Conservation (phyloP, 73 alveolate species). For the Paramecium sonneborni region DNA sequence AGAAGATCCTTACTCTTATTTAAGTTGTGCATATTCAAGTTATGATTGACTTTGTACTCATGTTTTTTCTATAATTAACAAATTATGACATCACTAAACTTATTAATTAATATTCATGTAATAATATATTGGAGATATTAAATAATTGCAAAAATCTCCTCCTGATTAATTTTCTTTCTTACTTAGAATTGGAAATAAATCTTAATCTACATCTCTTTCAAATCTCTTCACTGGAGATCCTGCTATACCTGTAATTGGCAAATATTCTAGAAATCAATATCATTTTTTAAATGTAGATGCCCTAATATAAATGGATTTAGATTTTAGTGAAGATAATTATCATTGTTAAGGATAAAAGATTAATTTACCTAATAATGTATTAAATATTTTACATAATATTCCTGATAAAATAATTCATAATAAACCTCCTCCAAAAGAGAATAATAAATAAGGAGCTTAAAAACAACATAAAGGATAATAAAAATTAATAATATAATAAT, state of each 20-base stretch:
- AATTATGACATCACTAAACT: not conserved
- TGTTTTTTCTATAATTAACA: not conserved
- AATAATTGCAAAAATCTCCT: not conserved
- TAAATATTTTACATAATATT: not conserved
- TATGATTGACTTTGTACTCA: not conserved
- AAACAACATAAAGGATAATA: not conserved
- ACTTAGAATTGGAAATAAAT: not conserved
- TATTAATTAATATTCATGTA: not conserved
- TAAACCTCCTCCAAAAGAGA: constrained; percentile 44
- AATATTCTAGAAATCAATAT: constrained; percentile 40
- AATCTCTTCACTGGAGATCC: constrained; percentile 38
- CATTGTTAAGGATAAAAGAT: not conserved
- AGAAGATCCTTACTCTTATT: not conserved
- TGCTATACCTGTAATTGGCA: constrained; percentile 16
- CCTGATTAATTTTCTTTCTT: constrained; percentile 19
- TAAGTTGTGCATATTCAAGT: not conserved
- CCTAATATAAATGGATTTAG: not conserved
- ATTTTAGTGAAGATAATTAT: not conserved
- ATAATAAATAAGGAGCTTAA: not conserved
- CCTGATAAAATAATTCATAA: constrained; percentile 46
- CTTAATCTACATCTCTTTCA: not conserved
- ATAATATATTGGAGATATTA: not conserved
- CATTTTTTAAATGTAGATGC: constrained; percentile 34
- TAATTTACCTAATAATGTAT: not conserved
- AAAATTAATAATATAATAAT: not conserved